A percentile compares a stretch with the other conserved stretches of the same genome.
Evolutionary conservation across 1,139 yeast species (phyloP).

Genomic region (Meyerozyma guilliermondii): DNA sequence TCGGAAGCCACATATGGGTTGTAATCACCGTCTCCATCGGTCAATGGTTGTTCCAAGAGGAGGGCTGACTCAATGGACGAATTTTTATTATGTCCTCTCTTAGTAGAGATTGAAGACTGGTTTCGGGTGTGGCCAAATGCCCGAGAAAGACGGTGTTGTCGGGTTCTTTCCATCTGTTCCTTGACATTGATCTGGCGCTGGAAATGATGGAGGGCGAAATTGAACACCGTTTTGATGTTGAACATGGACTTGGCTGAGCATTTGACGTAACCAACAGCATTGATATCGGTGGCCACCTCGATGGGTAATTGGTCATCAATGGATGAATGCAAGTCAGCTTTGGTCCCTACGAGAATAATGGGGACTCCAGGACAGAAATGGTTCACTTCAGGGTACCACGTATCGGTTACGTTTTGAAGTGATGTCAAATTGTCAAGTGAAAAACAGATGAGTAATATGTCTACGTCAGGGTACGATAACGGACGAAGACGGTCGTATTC

Average conservation of each 20-base stretch:
- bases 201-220: constrained; percentile 41
- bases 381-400: constrained; percentile 82
- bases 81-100: constrained; percentile 29
- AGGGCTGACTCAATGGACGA: constrained; percentile 33
- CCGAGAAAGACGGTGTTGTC: constrained; percentile 29
- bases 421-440: constrained; percentile 62
- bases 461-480: constrained; percentile 77
- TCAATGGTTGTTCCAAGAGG: constrained; percentile 32
- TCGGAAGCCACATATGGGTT: constrained; percentile 5
- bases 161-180: constrained; percentile 35
- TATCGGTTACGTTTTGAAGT: constrained; percentile 68
- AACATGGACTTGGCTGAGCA: constrained; percentile 72
- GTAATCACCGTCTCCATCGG: not conserved
- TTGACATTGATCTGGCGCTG: constrained; percentile 30
- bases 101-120: constrained; percentile 16
- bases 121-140: constrained; percentile 27
- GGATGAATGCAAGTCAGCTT: constrained; percentile 52
- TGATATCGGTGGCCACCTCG: constrained; percentile 56
- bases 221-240: constrained; percentile 65
- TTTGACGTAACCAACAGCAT: constrained; percentile 73
- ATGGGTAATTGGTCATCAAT: constrained; percentile 48
- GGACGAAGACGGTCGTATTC: constrained; percentile 85
- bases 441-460: constrained; percentile 70
- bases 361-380: constrained; percentile 84
- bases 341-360: constrained; percentile 71